A percentile compares a stretch with the other conserved stretches of the same genome.
Conservation (phyloP, 306 rosid genomes). For the Vigna mungo region DNA sequence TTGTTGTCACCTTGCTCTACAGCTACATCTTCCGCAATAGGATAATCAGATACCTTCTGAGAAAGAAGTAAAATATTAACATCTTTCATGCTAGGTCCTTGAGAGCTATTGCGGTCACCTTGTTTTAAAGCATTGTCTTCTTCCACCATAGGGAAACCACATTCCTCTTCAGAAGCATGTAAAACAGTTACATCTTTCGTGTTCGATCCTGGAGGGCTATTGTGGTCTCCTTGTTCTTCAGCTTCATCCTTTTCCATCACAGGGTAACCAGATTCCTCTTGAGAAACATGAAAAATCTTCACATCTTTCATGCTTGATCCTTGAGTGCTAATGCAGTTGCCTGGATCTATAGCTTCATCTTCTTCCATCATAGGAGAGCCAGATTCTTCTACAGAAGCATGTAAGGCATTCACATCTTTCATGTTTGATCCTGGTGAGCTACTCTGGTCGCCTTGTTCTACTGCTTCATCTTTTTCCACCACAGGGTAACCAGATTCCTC, state of each 20-base stretch:
- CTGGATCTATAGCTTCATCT: no score
- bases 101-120: not conserved
- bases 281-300: no score
- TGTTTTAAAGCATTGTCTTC: not conserved
- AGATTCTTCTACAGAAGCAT: conserved; percentile 1
- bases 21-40: not conserved
- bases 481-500: not conserved
- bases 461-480: not conserved
- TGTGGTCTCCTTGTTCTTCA: not conserved
- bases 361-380: not conserved
- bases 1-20: not conserved
- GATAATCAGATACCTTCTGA: not conserved
- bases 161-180: not conserved
- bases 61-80: not conserved
- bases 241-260: not conserved
- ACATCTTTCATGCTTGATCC: no score
- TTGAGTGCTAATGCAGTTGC: no score
- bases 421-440: conserved; percentile 22
- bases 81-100: not conserved
- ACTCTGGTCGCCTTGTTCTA: conserved; percentile 1
- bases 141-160: not conserved
- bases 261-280: not conserved
- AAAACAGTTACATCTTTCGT: not conserved
- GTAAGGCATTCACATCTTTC: not conserved
- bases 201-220: not conserved